These are phyloP conservation scores for Tolypocladium pustulatum DNA, from an alignment of 2,329 filamentous ascomycete genomes.

Conservation along the genomic window DNA sequence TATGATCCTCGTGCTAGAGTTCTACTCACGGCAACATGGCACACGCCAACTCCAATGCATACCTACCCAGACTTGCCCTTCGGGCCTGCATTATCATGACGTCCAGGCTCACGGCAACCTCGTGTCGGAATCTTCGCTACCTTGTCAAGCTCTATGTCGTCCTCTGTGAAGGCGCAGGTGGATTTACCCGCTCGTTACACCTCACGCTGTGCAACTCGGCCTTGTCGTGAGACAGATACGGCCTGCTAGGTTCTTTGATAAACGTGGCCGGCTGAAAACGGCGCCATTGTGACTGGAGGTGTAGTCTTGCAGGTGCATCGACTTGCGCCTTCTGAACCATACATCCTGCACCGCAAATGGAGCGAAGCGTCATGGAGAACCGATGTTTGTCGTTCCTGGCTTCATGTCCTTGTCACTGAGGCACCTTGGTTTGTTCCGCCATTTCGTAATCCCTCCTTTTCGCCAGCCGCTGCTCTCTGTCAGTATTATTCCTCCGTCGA, in stretches of 20 bases:
- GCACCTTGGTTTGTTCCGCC: background rate
- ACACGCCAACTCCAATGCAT: background rate
- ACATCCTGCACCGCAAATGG: background rate
- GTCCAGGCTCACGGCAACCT: background rate
- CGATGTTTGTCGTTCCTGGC: background rate
- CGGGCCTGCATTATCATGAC: background rate
- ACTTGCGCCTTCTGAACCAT: background rate
- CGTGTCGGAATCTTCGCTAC: background rate
- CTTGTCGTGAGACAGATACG: background rate
- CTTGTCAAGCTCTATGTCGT: background rate
- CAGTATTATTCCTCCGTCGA: slow-evolving; percentile 12
- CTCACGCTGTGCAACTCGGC: slow-evolving; percentile 1
- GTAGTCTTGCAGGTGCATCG: background rate
- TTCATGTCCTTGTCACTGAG: background rate
- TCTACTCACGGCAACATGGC: background rate
- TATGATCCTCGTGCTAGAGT: background rate
- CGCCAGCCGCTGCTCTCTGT: background rate
- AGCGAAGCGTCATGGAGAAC: background rate
- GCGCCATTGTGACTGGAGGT: background rate
- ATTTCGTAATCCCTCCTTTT: background rate
- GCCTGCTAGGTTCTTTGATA: background rate
- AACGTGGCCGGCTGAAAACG: background rate
- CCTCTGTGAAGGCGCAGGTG: background rate
- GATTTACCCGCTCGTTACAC: background rate
- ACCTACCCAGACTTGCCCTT: background rate